Percentiles rank a stretch among this genome's conserved stretches.
Conservation (phyloP, 164 flowering plant genomes). For the Warburgia ugandensis region DNA sequence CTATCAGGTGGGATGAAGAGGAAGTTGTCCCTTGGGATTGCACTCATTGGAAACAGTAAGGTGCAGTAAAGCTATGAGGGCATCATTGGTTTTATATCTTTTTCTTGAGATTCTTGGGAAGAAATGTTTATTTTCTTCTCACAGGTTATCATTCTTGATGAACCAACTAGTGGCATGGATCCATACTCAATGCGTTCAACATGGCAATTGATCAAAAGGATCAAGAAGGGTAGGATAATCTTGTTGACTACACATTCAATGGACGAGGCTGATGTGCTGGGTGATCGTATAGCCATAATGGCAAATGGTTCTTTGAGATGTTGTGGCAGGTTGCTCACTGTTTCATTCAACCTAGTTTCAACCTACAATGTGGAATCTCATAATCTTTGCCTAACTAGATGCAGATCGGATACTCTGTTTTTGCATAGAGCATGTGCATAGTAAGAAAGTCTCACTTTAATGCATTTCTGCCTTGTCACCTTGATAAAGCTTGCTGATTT, state of each 20-base stretch:
- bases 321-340: constrained; percentile 74
- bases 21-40: constrained; percentile 91
- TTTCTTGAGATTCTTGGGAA: background rate
- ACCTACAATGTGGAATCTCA: too few relatives aligned
- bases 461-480: too few relatives aligned
- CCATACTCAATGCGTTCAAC: constrained; percentile 98
- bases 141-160: constrained; percentile 94
- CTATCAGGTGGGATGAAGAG: constrained; percentile 99
- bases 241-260: constrained; percentile 95
- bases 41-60: constrained; percentile 94
- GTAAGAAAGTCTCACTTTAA: too few relatives aligned
- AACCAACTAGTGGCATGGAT: constrained; percentile 99
- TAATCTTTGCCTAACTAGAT: too few relatives aligned
- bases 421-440: too few relatives aligned
- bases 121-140: constrained; percentile 6
- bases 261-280: constrained; percentile 97
- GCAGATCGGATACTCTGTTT: too few relatives aligned
- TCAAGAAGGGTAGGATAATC: constrained; percentile 86
- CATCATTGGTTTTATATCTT: constrained; percentile 3
- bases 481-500: too few relatives aligned
- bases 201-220: constrained; percentile 89
- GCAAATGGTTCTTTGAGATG: constrained; percentile 94
- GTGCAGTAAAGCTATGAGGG: constrained; percentile 21
- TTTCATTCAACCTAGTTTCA: background rate
- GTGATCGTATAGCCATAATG: constrained; percentile 99